phyloP scores from a whole-genome alignment of 495 filamentous ascomycete species.

The Cercophora scortea region DNA sequence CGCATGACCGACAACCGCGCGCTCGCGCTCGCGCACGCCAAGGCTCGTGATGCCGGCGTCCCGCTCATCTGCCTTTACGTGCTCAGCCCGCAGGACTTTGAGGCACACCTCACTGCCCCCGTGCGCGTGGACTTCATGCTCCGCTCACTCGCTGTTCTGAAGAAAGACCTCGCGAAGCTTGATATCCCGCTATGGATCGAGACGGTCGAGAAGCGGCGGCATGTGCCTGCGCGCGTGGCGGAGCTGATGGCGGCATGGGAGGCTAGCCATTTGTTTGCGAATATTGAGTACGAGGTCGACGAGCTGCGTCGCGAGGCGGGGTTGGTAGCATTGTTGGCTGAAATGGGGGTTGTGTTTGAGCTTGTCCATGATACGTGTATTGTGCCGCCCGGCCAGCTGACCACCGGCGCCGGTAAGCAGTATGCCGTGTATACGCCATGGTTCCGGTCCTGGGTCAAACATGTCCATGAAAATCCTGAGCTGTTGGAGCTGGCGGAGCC shows the following conservation, averaged over 20 bases:
- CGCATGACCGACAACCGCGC: constrained; percentile 68
- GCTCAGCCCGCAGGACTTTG: constrained; percentile 77
- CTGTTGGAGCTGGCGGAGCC: constrained; percentile 52
- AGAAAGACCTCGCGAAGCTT: constrained; percentile 56
- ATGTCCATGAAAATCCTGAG: constrained; percentile 60
- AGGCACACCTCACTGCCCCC: constrained; percentile 69
- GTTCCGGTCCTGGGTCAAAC: constrained; percentile 67
- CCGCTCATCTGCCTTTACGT: constrained; percentile 73
- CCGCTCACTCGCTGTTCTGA: constrained; percentile 56
- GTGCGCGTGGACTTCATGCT: constrained; percentile 74
- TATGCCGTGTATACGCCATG: constrained; percentile 83
- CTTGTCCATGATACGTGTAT: constrained; percentile 74
- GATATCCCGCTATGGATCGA: constrained; percentile 78
- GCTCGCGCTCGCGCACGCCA: constrained; percentile 57
- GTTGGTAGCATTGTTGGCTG: constrained; percentile 50
- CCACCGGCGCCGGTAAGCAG: constrained; percentile 59
- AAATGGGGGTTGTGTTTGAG: constrained; percentile 55
- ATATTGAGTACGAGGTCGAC: constrained; percentile 74
- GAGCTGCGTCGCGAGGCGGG: constrained; percentile 65
- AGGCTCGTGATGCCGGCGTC: constrained; percentile 54
- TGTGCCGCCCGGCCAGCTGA: constrained; percentile 62
- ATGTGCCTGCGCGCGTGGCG: constrained; percentile 56
- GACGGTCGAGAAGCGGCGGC: constrained; percentile 56
- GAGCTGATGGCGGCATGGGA: constrained; percentile 66
- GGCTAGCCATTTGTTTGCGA: constrained; percentile 62